Evolutionary conservation across 78 protist species (phyloP).

Genomic region (Parvularia atlantis): DNA sequence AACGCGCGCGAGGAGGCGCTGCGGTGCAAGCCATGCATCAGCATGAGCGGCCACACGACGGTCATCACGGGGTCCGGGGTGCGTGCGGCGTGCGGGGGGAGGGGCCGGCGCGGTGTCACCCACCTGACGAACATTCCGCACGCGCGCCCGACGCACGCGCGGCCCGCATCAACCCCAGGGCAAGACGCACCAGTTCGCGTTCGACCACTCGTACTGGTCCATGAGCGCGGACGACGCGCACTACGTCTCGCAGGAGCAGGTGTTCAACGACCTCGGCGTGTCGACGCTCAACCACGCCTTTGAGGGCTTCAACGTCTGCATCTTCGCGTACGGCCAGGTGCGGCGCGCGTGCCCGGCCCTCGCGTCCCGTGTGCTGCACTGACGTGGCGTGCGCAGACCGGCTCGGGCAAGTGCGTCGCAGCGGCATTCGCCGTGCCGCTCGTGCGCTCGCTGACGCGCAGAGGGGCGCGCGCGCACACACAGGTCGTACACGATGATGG

Average conservation of each 20-base stretch:
- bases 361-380: too few relatives aligned
- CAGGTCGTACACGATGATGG: constrained; percentile 39
- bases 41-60: neutral
- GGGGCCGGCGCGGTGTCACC: too few relatives aligned
- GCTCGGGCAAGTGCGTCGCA: neutral
- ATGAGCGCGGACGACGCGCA: constrained; percentile 1
- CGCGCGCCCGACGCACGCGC: too few relatives aligned
- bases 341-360: neutral
- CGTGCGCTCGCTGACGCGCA: too few relatives aligned
- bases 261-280: constrained; percentile 15
- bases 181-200: constrained; percentile 35
- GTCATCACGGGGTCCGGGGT: too few relatives aligned
- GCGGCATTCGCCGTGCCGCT: too few relatives aligned
- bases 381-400: neutral
- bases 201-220: constrained; percentile 58
- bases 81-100: too few relatives aligned
- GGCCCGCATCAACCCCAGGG: too few relatives aligned
- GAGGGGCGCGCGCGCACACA: neutral
- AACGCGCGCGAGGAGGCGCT: constrained; percentile 25
- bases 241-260: constrained; percentile 40
- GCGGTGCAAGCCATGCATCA: constrained; percentile 5
- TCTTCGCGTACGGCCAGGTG: constrained; percentile 75
- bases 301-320: constrained; percentile 44
- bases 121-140: too few relatives aligned
- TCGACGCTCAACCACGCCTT: neutral